Evolutionary conservation across 2,329 filamentous ascomycete genomes (phyloP), one percentile per base, ranked within the genome.

Genomic region (Colletotrichum agaves): DNA sequence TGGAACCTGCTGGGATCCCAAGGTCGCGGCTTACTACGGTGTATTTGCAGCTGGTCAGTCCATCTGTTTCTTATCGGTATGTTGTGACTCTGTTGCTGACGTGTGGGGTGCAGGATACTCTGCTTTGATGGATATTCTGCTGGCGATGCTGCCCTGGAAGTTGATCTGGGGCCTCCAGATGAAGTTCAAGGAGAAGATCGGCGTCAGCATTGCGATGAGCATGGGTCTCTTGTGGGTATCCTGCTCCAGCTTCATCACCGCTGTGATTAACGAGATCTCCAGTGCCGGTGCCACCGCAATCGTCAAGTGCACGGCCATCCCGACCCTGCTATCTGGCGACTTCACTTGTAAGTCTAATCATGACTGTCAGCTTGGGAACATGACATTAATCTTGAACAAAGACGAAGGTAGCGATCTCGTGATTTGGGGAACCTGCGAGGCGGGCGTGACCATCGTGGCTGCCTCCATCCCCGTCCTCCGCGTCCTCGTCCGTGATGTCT

Each of bases 221-320:
- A 63, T 68, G 63, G 67, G 61, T 33, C 31, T 69, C 10, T 39
- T 71, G 69, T 71, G 41, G 33, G 70, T 43, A n/a, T 8, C 2
- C 49, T 15, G 6, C 12, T 31, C 31, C 13, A 12, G 15, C 4
- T 17, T 13, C 5, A 10, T 3, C 15, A 17, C 2, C 6, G 3
- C 12, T 7, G 27, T 27, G 7, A 13, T 35, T 69, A 35, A 69
- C 23, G 2, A 23, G 17, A 6, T 37, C 35, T 61, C 15, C 31
- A 72, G 71, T 61, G 71, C 71, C 41, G 71, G 65, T 23, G 62
- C 63, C 17, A 69, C 63, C 7, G 67, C 71, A 3, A 64, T 72
- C 11, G 57, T 72, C 35, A 72, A 72, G 50, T 65, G 65, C 27
- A 62, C 55, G 19, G 52, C 47, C 6, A 53, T 72, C 19, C 68